phyloP scores from a whole-genome alignment of 176 grass and related monocot species.

The Triticum dicoccoides region DNA sequence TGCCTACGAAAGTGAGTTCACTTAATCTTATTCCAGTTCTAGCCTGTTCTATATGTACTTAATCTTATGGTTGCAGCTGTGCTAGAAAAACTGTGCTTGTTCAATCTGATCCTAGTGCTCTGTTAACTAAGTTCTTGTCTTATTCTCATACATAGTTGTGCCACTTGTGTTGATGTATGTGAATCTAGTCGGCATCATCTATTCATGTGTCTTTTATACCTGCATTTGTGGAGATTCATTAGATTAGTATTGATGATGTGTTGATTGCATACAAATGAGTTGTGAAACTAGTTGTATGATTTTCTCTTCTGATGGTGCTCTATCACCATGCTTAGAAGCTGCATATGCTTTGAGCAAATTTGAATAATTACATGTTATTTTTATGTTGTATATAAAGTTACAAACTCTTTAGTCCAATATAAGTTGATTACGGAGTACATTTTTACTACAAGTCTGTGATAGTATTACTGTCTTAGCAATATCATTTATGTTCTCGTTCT shows the following conservation, averaged over 20 bases:
- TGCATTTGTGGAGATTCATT: background rate
- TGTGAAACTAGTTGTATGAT: background rate
- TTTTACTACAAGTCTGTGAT: background rate
- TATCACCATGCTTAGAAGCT: conserved; percentile 18
- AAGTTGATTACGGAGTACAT: background rate
- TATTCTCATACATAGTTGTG: background rate
- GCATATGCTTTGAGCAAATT: background rate
- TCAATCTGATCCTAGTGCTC: background rate
- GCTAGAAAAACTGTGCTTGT: background rate
- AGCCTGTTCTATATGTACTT: background rate
- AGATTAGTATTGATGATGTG: background rate
- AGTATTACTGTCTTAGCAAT: background rate
- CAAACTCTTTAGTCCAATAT: conserved; percentile 12
- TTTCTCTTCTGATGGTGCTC: background rate
- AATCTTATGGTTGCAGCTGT: background rate
- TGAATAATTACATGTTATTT: background rate
- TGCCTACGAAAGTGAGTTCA: conserved; percentile 92
- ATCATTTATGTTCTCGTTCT: conserved; percentile 9
- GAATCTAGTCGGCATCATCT: conserved; percentile 11
- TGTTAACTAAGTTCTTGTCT: background rate
- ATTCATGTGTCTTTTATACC: background rate
- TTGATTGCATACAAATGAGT: background rate
- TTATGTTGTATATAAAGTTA: conserved; percentile 18
- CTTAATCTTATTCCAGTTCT: background rate
- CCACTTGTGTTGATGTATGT: background rate